phyloP scores from a whole-genome alignment of 2,329 filamentous ascomycete species.

The Alternaria burnsii region DNA sequence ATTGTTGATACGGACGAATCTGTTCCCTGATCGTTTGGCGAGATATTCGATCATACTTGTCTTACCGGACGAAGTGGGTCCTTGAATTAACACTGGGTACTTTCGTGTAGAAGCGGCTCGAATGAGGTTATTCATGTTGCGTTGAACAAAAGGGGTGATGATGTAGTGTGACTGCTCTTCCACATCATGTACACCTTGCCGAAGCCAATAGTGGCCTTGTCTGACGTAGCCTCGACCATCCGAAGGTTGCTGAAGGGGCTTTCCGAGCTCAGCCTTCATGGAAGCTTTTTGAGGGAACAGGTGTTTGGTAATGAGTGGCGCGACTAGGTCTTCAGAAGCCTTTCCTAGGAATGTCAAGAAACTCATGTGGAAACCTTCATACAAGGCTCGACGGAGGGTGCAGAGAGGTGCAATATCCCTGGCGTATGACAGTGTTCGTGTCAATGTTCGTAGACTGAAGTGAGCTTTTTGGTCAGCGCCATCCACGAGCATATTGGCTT shows the following conservation, averaged over 20 bases:
- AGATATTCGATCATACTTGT: slow-evolving; percentile 99
- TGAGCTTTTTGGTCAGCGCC: slow-evolving; percentile 95
- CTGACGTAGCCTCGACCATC: slow-evolving; percentile 82
- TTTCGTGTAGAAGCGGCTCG: slow-evolving; percentile 89
- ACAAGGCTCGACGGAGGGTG: slow-evolving; percentile 83
- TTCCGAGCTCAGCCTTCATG: slow-evolving; percentile 75
- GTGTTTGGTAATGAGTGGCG: slow-evolving; percentile 81
- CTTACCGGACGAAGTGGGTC: slow-evolving; percentile 95
- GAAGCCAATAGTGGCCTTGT: slow-evolving; percentile 91
- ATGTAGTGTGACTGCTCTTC: slow-evolving; percentile 90
- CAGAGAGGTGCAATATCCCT: slow-evolving; percentile 84
- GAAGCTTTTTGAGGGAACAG: slow-evolving; percentile 77
- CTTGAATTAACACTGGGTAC: slow-evolving; percentile 94
- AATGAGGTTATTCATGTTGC: slow-evolving; percentile 93
- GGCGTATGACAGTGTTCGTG: slow-evolving; percentile 87
- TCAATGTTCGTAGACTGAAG: slow-evolving; percentile 94
- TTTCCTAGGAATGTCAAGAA: slow-evolving; percentile 89
- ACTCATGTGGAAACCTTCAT: slow-evolving; percentile 97
- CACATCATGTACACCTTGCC: slow-evolving; percentile 72
- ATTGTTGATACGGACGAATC: slow-evolving; percentile 98
- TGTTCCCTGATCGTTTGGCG: slow-evolving; percentile 95
- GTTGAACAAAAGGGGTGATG: slow-evolving; percentile 92
- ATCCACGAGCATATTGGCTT: slow-evolving; percentile 87
- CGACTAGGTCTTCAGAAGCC: slow-evolving; percentile 79
- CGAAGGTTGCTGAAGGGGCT: slow-evolving; percentile 77